These are phyloP conservation scores for Terfezia claveryi DNA, from an alignment of 495 filamentous ascomycete species.

Conservation along the genomic window DNA sequence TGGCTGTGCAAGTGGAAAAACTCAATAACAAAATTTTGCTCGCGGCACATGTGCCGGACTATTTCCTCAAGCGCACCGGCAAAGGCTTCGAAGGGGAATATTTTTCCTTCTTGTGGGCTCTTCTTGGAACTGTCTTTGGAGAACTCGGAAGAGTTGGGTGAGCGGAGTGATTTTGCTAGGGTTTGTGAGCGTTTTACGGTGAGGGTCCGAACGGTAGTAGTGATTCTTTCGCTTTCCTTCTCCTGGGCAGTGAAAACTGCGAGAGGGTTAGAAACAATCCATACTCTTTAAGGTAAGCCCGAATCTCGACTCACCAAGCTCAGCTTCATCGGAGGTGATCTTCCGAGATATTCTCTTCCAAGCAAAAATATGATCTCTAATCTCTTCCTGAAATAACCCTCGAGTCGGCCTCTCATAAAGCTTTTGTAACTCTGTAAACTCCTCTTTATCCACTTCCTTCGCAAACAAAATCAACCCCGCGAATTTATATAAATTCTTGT, in stretches of 20 bases:
- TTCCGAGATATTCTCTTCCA: conserved; percentile 73
- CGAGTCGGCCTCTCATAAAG: conserved; percentile 58
- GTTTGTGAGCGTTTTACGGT: conserved; percentile 76
- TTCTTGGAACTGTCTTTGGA: conserved; percentile 46
- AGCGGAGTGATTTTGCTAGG: conserved; percentile 55
- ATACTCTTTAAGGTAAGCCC: not conserved
- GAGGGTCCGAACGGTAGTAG: conserved; percentile 63
- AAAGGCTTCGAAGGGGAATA: conserved; percentile 67
- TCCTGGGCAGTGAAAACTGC: conserved; percentile 60
- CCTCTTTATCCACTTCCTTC: conserved; percentile 52
- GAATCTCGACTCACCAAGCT: conserved; percentile 26
- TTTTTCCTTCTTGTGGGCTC: conserved; percentile 40
- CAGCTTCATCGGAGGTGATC: conserved; percentile 60
- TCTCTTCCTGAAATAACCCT: conserved; percentile 59
- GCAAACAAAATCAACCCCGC: conserved; percentile 67
- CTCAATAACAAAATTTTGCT: conserved; percentile 85
- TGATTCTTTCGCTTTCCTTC: conserved; percentile 45
- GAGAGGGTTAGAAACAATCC: not conserved
- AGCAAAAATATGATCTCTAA: conserved; percentile 49
- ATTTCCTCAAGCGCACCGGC: conserved; percentile 55
- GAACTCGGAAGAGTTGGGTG: conserved; percentile 40
- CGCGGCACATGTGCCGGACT: conserved; percentile 54
- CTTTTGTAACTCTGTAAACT: conserved; percentile 58
- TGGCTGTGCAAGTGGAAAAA: conserved; percentile 79
- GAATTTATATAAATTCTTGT: conserved; percentile 54